These are phyloP conservation scores for Cyclotella cryptica DNA, from an alignment of 108 stramenopile species.

Conservation along the genomic window DNA sequence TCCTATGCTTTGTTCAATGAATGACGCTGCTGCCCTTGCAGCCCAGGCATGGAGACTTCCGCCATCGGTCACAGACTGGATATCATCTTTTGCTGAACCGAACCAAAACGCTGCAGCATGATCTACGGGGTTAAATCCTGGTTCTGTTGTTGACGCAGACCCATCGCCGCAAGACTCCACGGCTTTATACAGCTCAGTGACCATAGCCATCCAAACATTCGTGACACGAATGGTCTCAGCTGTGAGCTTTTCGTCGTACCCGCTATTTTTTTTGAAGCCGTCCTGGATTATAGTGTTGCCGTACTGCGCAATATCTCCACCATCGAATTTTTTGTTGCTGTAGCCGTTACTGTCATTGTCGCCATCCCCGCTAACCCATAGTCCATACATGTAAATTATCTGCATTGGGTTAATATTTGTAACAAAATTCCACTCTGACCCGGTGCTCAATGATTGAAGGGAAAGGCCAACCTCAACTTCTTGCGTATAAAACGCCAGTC, in stretches of 20 bases:
- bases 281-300: slow-evolving; percentile 49
- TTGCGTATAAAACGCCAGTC: slow-evolving; percentile 33
- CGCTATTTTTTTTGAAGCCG: slow-evolving; percentile 39
- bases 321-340: slow-evolving; percentile 52
- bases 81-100: slow-evolving; percentile 59
- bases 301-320: slow-evolving; percentile 40
- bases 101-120: slow-evolving; percentile 82
- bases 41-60: slow-evolving; percentile 69
- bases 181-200: slow-evolving; percentile 63
- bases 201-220: slow-evolving; percentile 75
- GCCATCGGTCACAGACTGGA: slow-evolving; percentile 49
- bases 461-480: slow-evolving; percentile 41
- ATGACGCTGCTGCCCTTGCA: slow-evolving; percentile 53
- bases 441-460: slow-evolving; percentile 31
- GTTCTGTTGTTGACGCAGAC: slow-evolving; percentile 1
- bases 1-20: slow-evolving; percentile 23
- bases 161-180: slow-evolving; percentile 43
- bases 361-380: slow-evolving; percentile 35
- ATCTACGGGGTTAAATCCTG: slow-evolving; percentile 54
- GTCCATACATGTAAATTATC: slow-evolving; percentile 46
- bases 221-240: slow-evolving; percentile 52
- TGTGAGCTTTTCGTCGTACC: slow-evolving; percentile 50
- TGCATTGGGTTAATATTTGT: slow-evolving; percentile 40
- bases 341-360: slow-evolving; percentile 53
- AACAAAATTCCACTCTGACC: slow-evolving; percentile 17